Evolutionary conservation across 1,139 yeast genomes (phyloP), one percentile per base, ranked within the genome.

Genomic region (Pichia sp.): DNA sequence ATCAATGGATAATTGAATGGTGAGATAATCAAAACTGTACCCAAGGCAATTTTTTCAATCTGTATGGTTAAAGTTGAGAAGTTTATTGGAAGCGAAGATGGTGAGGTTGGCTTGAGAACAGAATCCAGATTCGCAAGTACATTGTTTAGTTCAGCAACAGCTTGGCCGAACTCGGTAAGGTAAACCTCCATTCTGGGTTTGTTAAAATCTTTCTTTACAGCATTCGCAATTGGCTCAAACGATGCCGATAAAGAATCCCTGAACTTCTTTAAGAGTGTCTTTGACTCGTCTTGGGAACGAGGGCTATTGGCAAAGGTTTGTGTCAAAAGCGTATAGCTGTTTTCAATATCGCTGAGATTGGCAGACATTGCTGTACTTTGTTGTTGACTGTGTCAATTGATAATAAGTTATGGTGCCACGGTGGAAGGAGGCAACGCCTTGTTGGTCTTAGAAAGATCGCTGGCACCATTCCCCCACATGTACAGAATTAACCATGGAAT

Each of bases 1-100:
- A 80, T 61, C 53, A 88, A 70, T 0, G 99, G 99, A 69, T 86
- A 93, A 72, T 92, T 92, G 79, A 88, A 92, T 0, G 98, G 97
- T 1, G 90, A 74, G 54, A 90, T 82, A 54, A 92, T 75, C 60
- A 90, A 76, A 2, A 87, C 87, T 4, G 82, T 80, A 1, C 98
- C 97, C 59, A 83, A 70, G 1, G 98, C 93, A 50, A 82, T 81
- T 60, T 78, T 78, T 63, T 85, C 87, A 50, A 87, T 72, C 51
- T 73, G 73, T 5, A 82, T 77, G 1, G 76, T 75, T 50, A 80
- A 72, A 31, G 81, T 72, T 50, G 74, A 66, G 63, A 73, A 81
- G 56, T 73, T 73, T 56, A 71, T 70, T 1, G 89, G 82, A 46
- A 75, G 62, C 57, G 74, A 77, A 19, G 70, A 65, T 6, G 81